phyloP scores from a whole-genome alignment of 495 filamentous ascomycete genomes.

The Penicillium simplicissimum region DNA sequence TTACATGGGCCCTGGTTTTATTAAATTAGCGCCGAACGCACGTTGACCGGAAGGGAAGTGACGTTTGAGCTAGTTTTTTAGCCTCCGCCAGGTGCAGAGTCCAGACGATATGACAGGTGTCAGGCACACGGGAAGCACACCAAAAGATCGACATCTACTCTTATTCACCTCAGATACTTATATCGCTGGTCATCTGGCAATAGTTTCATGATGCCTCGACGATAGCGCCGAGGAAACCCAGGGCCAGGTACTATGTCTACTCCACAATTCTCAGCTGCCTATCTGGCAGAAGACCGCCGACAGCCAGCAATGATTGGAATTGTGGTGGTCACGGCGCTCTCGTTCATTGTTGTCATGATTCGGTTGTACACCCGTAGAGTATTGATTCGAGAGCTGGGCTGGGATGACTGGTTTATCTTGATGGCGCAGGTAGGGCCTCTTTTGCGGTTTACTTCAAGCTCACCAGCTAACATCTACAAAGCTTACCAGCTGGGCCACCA shows the following conservation, averaged over 20 bases:
- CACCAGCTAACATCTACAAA: background rate
- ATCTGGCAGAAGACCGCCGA: conserved; percentile 16
- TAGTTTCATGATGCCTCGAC: background rate
- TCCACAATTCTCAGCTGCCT: background rate
- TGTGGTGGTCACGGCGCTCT: conserved; percentile 14
- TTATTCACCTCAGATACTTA: background rate
- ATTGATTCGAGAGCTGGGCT: background rate
- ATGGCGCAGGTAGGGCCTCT: background rate
- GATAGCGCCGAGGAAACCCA: background rate
- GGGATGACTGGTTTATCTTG: background rate
- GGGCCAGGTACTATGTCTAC: background rate
- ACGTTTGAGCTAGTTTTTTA: conserved; percentile 1
- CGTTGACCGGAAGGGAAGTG: background rate
- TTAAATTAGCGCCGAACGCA: background rate
- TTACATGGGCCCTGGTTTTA: background rate
- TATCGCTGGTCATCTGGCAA: background rate
- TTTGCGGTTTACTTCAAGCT: background rate
- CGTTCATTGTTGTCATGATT: conserved; percentile 5
- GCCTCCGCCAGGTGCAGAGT: background rate
- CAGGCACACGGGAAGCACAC: background rate
- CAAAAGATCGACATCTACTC: background rate
- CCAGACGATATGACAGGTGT: background rate
- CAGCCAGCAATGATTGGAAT: conserved; percentile 13
- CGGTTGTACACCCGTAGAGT: background rate
- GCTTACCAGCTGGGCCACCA: conserved; percentile 1